Percentiles rank a stretch among this genome's conserved stretches.
Conservation (phyloP, 768 basidiomycete species). For the Roridomyces roridus region DNA sequence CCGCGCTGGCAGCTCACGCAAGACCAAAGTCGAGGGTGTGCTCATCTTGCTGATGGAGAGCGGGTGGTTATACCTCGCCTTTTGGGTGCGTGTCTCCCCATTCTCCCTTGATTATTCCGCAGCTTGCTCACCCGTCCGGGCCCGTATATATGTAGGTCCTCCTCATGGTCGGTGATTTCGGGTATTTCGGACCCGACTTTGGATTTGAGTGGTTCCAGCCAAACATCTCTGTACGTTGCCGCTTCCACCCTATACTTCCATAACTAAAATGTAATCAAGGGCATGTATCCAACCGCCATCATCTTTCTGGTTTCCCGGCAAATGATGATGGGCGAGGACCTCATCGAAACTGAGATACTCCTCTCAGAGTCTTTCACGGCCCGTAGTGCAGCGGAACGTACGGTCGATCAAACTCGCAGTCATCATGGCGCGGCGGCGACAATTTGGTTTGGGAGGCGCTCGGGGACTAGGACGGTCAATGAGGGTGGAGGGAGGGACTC, state of each 20-base stretch:
- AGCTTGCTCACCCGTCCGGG: too few species aligned
- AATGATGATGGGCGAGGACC: conserved; percentile 16
- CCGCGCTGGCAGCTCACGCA: background rate
- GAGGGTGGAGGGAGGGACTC: too few species aligned
- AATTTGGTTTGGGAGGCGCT: too few species aligned
- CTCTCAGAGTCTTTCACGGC: too few species aligned
- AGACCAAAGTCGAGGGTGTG: conserved; percentile 17
- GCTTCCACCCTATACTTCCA: background rate
- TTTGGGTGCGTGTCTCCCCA: conserved; percentile 18
- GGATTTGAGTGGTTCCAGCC: conserved; percentile 25
- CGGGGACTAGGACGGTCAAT: too few species aligned
- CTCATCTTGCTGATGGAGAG: conserved; percentile 26
- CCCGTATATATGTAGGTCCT: too few species aligned
- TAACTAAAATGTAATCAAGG: background rate
- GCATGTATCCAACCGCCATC: conserved; percentile 24
- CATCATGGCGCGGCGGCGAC: too few species aligned
- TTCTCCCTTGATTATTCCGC: background rate
- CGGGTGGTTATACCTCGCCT: conserved; percentile 19
- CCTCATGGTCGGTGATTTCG: conserved; percentile 22
- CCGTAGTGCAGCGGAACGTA: too few species aligned
- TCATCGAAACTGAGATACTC: conserved; percentile 2
- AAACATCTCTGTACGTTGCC: background rate
- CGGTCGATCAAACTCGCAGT: too few species aligned
- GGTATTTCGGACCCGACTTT: conserved; percentile 21
- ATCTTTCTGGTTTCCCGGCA: conserved; percentile 24